Evolutionary conservation across 352 stramenopile species (phyloP).

Genomic region (Phytophthora ramorum): DNA sequence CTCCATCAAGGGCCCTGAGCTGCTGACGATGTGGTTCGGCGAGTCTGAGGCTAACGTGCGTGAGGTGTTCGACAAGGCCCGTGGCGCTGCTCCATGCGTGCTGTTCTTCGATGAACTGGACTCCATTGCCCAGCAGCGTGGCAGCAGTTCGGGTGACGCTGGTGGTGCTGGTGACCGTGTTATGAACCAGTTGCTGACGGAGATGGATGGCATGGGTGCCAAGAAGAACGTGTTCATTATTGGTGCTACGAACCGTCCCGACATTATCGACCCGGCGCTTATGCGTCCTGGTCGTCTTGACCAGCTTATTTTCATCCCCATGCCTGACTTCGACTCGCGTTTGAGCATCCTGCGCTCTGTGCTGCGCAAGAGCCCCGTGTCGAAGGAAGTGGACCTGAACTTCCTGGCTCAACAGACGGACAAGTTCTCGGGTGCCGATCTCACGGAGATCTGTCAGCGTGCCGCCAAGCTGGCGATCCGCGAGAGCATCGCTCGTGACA

Average conservation of each 20-base stretch:
- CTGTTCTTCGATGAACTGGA: conserved; percentile 99
- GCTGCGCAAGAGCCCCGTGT: conserved; percentile 97
- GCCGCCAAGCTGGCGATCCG: conserved; percentile 99
- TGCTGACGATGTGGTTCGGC: conserved; percentile 99
- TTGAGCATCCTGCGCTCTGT: conserved; percentile 96
- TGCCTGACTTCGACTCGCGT: conserved; percentile 97
- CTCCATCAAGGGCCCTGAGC: conserved; percentile 99
- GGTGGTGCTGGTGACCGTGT: conserved; percentile 98
- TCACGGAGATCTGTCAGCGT: conserved; percentile 99
- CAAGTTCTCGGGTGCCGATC: conserved; percentile 99
- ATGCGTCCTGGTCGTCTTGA: conserved; percentile 99
- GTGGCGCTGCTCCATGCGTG: conserved; percentile 97
- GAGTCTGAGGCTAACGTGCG: conserved; percentile 99
- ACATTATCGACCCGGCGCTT: conserved; percentile 98
- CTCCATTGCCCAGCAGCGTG: conserved; percentile 98
- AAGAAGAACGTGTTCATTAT: conserved; percentile 99
- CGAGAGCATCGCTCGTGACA: conserved; percentile 98
- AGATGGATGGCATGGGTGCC: conserved; percentile 99
- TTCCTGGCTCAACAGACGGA: conserved; percentile 97
- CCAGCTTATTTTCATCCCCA: conserved; percentile 97
- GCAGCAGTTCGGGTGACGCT: conserved; percentile 94
- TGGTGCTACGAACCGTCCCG: conserved; percentile 98
- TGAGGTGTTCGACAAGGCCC: conserved; percentile 99
- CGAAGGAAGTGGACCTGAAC: conserved; percentile 98
- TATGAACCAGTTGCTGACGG: conserved; percentile 99